Evolutionary conservation across 1,284 basidiomycete species (phyloP).

Genomic region (Boletellus deceptivus): DNA sequence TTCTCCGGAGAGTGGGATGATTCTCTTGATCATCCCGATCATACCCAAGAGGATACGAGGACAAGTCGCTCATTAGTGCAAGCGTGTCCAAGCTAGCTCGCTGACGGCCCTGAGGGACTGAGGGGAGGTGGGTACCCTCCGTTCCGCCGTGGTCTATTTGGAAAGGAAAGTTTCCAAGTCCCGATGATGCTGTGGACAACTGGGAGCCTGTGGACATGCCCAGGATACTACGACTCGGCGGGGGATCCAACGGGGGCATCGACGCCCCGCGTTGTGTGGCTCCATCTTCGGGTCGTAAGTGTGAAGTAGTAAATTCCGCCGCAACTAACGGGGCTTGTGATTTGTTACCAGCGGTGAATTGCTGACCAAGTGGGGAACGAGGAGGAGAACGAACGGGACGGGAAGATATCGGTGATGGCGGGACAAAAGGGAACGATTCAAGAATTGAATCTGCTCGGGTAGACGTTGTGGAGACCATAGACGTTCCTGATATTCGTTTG

Average conservation of each 20-base stretch:
- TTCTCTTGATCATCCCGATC: constrained; percentile 48
- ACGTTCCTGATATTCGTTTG: constrained; percentile 58
- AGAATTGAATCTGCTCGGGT: constrained; percentile 76
- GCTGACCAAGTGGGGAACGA: constrained; percentile 63
- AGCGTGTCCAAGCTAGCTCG: constrained; percentile 80
- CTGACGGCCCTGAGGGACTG: constrained; percentile 42
- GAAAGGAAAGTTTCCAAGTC: constrained; percentile 77
- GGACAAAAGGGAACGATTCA: constrained; percentile 81
- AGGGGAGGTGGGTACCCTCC: constrained; percentile 26
- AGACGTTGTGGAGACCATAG: constrained; percentile 63
- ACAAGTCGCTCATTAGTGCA: constrained; percentile 73
- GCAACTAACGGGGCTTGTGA: constrained; percentile 35
- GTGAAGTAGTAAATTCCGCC: constrained; percentile 7
- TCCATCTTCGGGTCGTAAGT: constrained; percentile 9
- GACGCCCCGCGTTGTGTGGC: constrained; percentile 33
- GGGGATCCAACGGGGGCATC: constrained; percentile 41
- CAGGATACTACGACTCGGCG: constrained; percentile 53
- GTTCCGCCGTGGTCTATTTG: constrained; percentile 63
- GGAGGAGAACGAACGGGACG: constrained; percentile 71
- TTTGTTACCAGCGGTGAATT: constrained; percentile 42
- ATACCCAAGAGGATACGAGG: constrained; percentile 75
- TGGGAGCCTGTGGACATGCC: constrained; percentile 71
- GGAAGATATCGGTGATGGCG: constrained; percentile 78
- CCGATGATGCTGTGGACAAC: constrained; percentile 69
- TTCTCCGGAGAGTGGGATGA: constrained; percentile 32